A percentile compares a stretch with the other conserved stretches of the same genome.
Conservation (phyloP, 805 yeast genomes). For the Blastobotrys terrestris region DNA sequence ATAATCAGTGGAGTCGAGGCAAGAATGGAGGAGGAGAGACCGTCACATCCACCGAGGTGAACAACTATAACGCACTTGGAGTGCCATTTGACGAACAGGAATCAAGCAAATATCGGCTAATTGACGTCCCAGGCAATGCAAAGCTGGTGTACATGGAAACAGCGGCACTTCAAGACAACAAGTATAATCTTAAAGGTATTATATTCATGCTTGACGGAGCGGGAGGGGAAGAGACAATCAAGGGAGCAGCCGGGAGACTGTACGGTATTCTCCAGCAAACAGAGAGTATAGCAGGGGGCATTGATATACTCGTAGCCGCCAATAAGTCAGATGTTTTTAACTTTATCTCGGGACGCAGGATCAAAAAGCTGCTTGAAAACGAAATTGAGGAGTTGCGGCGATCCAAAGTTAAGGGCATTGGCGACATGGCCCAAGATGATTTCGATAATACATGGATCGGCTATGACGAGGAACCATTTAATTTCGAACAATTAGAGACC, state of each 20-base stretch:
- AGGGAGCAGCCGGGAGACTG: constrained; percentile 52
- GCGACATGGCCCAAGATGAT: constrained; percentile 38
- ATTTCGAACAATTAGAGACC: constrained; percentile 66
- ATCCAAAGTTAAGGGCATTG: constrained; percentile 43
- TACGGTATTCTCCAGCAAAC: constrained; percentile 54
- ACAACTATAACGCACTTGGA: constrained; percentile 31
- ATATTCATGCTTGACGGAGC: constrained; percentile 77
- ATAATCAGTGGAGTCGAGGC: constrained; percentile 2
- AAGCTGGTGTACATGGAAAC: constrained; percentile 57
- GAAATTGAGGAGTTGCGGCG: constrained; percentile 56
- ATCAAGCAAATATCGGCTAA: constrained; percentile 41
- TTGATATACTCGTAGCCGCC: constrained; percentile 70
- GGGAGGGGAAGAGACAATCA: constrained; percentile 41
- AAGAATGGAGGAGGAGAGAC: constrained; percentile 24
- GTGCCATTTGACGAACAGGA: constrained; percentile 37
- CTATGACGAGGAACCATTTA: constrained; percentile 39
- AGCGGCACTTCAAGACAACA: constrained; percentile 41
- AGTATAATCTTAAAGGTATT: constrained; percentile 52
- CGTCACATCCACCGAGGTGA: constrained; percentile 50
- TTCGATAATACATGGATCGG: constrained; percentile 40
- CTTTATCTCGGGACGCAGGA: constrained; percentile 61
- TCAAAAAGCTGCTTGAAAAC: constrained; percentile 51
- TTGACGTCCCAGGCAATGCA: constrained; percentile 86
- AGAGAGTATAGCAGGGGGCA: constrained; percentile 61
- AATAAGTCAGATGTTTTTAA: constrained; percentile 85